Evolutionary conservation across 257 asterid species (phyloP).

Genomic region (Nicotiana undulata): DNA sequence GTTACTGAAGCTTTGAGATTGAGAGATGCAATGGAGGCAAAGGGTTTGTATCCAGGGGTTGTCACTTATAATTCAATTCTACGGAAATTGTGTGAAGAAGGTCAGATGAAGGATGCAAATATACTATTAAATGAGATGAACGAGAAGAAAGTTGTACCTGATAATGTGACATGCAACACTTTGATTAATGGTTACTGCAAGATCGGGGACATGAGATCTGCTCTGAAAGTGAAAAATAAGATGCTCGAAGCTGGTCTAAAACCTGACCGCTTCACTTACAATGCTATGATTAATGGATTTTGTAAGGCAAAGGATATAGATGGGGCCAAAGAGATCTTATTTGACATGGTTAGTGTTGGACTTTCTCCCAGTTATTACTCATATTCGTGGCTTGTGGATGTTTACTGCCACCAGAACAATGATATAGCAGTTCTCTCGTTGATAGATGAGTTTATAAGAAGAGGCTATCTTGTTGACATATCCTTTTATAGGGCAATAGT

Average conservation of each 20-base stretch:
- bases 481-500: slow-evolving; percentile 63
- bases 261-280: slow-evolving; percentile 73
- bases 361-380: slow-evolving; percentile 48
- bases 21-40: slow-evolving; percentile 55
- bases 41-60: slow-evolving; percentile 53
- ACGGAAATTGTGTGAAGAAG: slow-evolving; percentile 71
- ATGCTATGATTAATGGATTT: slow-evolving; percentile 74
- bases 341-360: slow-evolving; percentile 57
- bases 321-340: slow-evolving; percentile 49
- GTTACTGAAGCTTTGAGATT: slow-evolving; percentile 53
- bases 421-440: slow-evolving; percentile 45
- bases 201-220: slow-evolving; percentile 73
- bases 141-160: slow-evolving; percentile 57
- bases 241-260: slow-evolving; percentile 72
- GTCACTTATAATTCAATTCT: slow-evolving; percentile 79
- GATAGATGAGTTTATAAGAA: slow-evolving; percentile 47
- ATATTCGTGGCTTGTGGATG: slow-evolving; percentile 69
- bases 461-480: slow-evolving; percentile 60
- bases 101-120: slow-evolving; percentile 63
- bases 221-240: slow-evolving; percentile 51
- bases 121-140: slow-evolving; percentile 59
- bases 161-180: slow-evolving; percentile 76
- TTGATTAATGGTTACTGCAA: slow-evolving; percentile 82
- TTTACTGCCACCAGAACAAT: slow-evolving; percentile 38
- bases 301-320: slow-evolving; percentile 50